These are phyloP conservation scores for Acanthamoeba castellanii DNA, from an alignment of 208 protist species.

Conservation along the genomic window DNA sequence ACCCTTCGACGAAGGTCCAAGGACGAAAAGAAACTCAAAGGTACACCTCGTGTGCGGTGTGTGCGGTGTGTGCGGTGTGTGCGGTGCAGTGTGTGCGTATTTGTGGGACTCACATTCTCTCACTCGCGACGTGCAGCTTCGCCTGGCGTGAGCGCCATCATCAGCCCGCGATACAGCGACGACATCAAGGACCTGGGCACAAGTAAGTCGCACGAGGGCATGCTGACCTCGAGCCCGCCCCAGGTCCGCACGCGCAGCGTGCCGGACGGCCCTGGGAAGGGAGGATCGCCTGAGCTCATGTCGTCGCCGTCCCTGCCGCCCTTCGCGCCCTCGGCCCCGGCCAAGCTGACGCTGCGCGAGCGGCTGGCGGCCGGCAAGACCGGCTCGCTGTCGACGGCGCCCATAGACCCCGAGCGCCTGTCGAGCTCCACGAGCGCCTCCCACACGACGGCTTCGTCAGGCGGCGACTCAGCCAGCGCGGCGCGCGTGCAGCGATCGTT, in stretches of 20 bases:
- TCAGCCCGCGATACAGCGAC: conserved; percentile 34
- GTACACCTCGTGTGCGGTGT: neutral
- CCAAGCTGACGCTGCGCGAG: conserved; percentile 39
- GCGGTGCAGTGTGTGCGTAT: neutral
- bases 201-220: neutral
- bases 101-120: neutral
- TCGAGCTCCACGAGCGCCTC: neutral
- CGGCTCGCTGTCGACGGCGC: neutral
- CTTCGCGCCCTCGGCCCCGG: neutral
- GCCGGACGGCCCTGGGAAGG: neutral
- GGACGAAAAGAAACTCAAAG: conserved; percentile 37
- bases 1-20: conserved; percentile 38
- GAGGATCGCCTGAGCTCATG: neutral
- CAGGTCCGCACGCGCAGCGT: neutral
- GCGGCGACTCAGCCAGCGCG: neutral
- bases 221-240: neutral
- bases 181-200: neutral
- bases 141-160: neutral
- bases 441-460: neutral
- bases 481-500: neutral
- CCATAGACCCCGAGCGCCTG: neutral
- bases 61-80: too few species aligned
- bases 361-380: conserved; percentile 26
- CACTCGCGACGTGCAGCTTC: neutral
- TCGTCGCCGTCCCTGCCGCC: conserved; percentile 32